Base-by-base conservation (phyloP, 139 green algal species). In the Astrephomene gubernaculifera region DNA sequence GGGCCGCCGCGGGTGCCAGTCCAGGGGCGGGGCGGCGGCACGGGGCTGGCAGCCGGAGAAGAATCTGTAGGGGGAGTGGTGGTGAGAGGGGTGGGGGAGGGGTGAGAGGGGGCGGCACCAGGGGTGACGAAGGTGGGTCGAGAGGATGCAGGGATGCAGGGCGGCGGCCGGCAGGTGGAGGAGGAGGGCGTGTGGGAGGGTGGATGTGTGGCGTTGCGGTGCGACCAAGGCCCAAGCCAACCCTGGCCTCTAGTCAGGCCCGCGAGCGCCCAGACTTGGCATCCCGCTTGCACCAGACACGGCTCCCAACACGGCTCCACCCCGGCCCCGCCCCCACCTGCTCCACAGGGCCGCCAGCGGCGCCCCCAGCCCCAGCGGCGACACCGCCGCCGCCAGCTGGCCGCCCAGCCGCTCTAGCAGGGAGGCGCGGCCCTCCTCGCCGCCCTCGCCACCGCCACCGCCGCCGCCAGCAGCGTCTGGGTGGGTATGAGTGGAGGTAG, bases 1-100 rank as follows among this genome's bases (percentile, higher is more conserved):
- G 4, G 76, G 68, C 33, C 29, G 73, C 27, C 81, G 76, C 19
- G 85, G 85, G 75, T 89, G 85, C 85, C 85, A 89, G 5, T 67
- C 85, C 31, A 86, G 43, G 14, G 85, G 85, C 17, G 25, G 68
- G 1, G 79, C 79, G 14, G 36, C 14, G 45, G 65, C n/a, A 45
- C 79, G 65, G 21, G 64, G 45, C 35, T 36, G 65, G 79, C 65
- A 68, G 64, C 67, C 65, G 19, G 78, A 72, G 31, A 75, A 44
- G 63, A 84, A 75, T 31, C 78, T 84, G 41, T 19, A 12, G 78
- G 12, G 21, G 17, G 0, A 4, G 35, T 45, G 24, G 2, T 10
- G 36, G n/a, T n/a, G 35, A 61, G 33, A 7, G 22, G 49, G 73
- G 54, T 10, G 31, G 45, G 33, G 21, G 35, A 81, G 24, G 61